A percentile compares a stretch with the other conserved stretches of the same genome.
These are phyloP conservation scores for Penicillium italicum DNA, from an alignment of 2,329 filamentous ascomycete genomes.

Conservation along the genomic window DNA sequence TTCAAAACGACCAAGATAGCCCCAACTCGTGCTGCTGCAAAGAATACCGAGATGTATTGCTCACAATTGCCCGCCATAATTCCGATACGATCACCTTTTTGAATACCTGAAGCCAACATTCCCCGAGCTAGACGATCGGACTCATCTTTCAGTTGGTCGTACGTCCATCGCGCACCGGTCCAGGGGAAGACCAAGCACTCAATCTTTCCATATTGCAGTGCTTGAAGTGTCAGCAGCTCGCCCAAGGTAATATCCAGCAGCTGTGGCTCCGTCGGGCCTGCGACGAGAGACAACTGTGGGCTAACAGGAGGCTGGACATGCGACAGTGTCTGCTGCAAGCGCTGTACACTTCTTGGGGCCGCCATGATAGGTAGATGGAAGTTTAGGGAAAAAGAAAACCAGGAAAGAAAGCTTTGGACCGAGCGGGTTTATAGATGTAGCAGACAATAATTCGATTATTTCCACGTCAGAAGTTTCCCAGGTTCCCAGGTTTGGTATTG, in stretches of 20 bases:
- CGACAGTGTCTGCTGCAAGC: slow-evolving; percentile 31
- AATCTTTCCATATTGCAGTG: slow-evolving; percentile 59
- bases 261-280: slow-evolving; percentile 65
- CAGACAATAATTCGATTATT: slow-evolving; percentile 2
- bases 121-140: slow-evolving; percentile 62
- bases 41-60: slow-evolving; percentile 64
- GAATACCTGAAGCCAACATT: slow-evolving; percentile 63
- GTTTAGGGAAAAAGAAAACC: neutral
- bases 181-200: slow-evolving; percentile 72
- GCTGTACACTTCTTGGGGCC: slow-evolving; percentile 24
- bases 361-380: slow-evolving; percentile 19
- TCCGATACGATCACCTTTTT: slow-evolving; percentile 65
- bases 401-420: neutral
- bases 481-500: slow-evolving; percentile 2
- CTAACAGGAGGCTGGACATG: slow-evolving; percentile 23
- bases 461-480: slow-evolving; percentile 5
- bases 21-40: slow-evolving; percentile 64
- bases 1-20: slow-evolving; percentile 73
- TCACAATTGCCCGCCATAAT: slow-evolving; percentile 67
- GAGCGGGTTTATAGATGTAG: slow-evolving; percentile 12
- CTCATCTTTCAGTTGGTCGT: slow-evolving; percentile 61
- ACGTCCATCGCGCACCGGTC: slow-evolving; percentile 72
- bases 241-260: slow-evolving; percentile 69
- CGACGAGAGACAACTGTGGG: slow-evolving; percentile 53
- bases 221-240: slow-evolving; percentile 69